A percentile compares a stretch with the other conserved stretches of the same genome.
Evolutionary conservation across 1,139 yeast genomes (phyloP).

Genomic region (Lodderomyces elongisporus): DNA sequence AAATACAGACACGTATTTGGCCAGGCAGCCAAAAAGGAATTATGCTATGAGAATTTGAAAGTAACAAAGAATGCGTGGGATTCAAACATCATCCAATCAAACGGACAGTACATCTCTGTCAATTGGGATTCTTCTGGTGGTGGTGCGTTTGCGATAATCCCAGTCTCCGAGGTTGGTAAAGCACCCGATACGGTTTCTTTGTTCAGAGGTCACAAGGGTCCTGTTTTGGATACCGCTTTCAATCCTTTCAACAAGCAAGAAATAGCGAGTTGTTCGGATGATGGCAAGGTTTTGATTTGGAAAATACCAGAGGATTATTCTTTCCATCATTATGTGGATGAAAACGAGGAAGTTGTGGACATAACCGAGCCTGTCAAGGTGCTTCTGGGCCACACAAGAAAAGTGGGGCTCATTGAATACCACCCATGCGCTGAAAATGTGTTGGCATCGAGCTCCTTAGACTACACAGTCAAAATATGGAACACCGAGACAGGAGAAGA

Average conservation of each 20-base stretch:
- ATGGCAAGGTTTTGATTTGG: slow-evolving; percentile 85
- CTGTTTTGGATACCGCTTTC: slow-evolving; percentile 90
- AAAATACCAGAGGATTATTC: slow-evolving; percentile 77
- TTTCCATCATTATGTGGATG: slow-evolving; percentile 55
- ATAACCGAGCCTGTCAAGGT: slow-evolving; percentile 61
- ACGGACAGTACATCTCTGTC: slow-evolving; percentile 79
- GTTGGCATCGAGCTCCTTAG: slow-evolving; percentile 85
- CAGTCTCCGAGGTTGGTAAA: slow-evolving; percentile 82
- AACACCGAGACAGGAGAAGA: slow-evolving; percentile 72
- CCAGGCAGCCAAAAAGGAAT: slow-evolving; percentile 82
- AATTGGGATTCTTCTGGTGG: slow-evolving; percentile 97
- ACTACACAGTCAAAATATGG: slow-evolving; percentile 89
- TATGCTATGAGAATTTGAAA: slow-evolving; percentile 81
- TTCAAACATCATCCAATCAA: slow-evolving; percentile 73
- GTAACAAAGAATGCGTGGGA: slow-evolving; percentile 94
- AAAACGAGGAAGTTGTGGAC: slow-evolving; percentile 62
- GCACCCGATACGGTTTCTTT: slow-evolving; percentile 90
- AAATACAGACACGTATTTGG: slow-evolving; percentile 96
- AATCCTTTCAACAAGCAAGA: slow-evolving; percentile 79
- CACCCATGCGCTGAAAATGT: slow-evolving; percentile 87
- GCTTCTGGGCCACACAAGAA: slow-evolving; percentile 81
- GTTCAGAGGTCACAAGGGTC: slow-evolving; percentile 93
- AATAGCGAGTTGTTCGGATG: slow-evolving; percentile 86
- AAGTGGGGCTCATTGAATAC: slow-evolving; percentile 88
- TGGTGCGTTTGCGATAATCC: slow-evolving; percentile 93